Evolutionary conservation across 768 basidiomycete genomes (phyloP), one percentile per base, ranked within the genome.

Genomic region (Lentinula sp.): DNA sequence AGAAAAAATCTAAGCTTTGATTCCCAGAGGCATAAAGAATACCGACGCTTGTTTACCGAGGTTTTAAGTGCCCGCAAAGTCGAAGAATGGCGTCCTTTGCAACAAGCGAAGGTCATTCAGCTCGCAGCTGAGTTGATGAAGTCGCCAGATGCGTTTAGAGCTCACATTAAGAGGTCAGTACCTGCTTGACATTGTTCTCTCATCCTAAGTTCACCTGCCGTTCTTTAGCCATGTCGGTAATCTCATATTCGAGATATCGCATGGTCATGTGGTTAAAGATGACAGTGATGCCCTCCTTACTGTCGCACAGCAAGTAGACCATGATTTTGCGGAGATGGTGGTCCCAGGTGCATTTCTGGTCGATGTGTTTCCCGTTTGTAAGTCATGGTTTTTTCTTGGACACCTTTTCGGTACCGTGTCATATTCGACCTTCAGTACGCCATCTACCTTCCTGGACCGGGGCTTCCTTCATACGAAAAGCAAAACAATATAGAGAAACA

Each of bases 301-400:
- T 8, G 23, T 46, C 8, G 39, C 56, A 15, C 42, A 57, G 23
- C 36, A 57, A 23, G 37, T 43, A 43, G 56, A 43, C 33, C 41
- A 43, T 57, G 23, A 57, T n/a, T 57, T 57, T 46, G 35, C 56
- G 15, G 56, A 57, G 42, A 57, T 57, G 56, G 42, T 57, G 3
- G 56, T 57, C 7, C 56, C 56, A 23, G 56, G 56, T 8, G 56
- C 56, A 18, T 57, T 57, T 36, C 18, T 57, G 15, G 41, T 57
- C 36, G 56, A 57, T 32, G 12, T 46, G 2, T 57, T 57, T 46
- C 56, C 41, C 36, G 45, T 57, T 43, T 28, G 56, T 57, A 28
- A 23, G 56, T 57, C 28, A 28, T 28, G 4, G 15, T 18, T 42
- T 12, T 1, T 57, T 15, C 20, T 37, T 15, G 13, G 23, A 45